Base-by-base conservation (phyloP, 805 yeast species). In the Myxozyma lipomycoides region DNA sequence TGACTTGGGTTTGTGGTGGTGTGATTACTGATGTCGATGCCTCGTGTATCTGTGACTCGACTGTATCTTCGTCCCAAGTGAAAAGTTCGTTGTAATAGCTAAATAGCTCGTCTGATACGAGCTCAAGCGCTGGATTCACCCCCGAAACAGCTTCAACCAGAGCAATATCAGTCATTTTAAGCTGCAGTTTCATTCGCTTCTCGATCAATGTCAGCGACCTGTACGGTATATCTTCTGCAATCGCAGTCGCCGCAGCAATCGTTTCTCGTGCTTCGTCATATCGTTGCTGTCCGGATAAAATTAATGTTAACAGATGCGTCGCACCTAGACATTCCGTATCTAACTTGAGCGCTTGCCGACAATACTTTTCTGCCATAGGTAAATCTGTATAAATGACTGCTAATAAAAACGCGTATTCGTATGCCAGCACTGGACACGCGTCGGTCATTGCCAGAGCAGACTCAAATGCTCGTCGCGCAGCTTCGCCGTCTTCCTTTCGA, bases 1-100 rank as follows among this genome's bases (percentile, higher is more conserved):
- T n/a, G 9, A 19, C 22, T 5, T 15, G 2, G 5, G n/a, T 10
- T 10, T 36, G 25, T 22, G 48, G 34, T n/a, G 51, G 23, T 4
- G 59, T 23, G 1, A 55, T 48, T 4, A 45, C 48, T 4, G 59
- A 51, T n/a, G 50, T 55, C 3, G 59, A 55, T 4, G 59, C 59
- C 25, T 55, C 59, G 38, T 51, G 52, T 7, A 55, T 55, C 42
- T 55, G 59, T 17, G 59, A 55, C 38, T 55, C 59, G 19, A 55
- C 59, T 18, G 58, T 55, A 26, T 55, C 56, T 24, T 55, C 59
- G 26, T 52, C 58, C 53, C 53, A 52, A 15, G 59, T 55, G 24
- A 55, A 55, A n/a, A 55, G 43, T 4, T 55, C 59, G 34, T 51
- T 55, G 30, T 55, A 55, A 9, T 23, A 45, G 30, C 49, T 49